Evolutionary conservation across 805 yeast genomes (phyloP).

Genomic region (Brettanomyces nanus): DNA sequence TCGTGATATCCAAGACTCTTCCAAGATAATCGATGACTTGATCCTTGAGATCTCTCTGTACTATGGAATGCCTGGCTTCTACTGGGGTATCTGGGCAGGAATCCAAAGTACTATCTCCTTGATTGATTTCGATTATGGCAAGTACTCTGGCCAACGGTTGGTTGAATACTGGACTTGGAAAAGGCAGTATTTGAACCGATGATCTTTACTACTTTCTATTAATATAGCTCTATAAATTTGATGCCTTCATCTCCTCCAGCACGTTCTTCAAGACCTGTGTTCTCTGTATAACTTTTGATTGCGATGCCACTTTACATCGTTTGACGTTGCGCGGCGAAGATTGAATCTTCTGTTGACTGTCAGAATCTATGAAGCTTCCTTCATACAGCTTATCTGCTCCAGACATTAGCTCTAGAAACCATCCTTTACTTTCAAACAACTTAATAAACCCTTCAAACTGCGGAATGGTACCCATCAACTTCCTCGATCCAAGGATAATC

Average conservation of each 20-base stretch:
- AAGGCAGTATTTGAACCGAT: slow-evolving; percentile 15
- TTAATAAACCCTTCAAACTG: slow-evolving; percentile 54
- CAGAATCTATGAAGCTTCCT: slow-evolving; percentile 9
- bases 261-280: slow-evolving; percentile 14
- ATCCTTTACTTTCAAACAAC: slow-evolving; percentile 44
- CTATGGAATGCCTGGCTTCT: slow-evolving; percentile 77
- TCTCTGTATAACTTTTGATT: slow-evolving; percentile 11
- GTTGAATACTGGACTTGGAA: slow-evolving; percentile 71
- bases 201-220: no score
- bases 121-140: slow-evolving; percentile 64
- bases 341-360: slow-evolving; percentile 5
- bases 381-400: slow-evolving; percentile 32
- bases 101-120: slow-evolving; percentile 62
- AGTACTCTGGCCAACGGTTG: slow-evolving; percentile 51
- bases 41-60: slow-evolving; percentile 49
- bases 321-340: slow-evolving; percentile 3
- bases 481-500: slow-evolving; percentile 71
- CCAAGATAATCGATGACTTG: slow-evolving; percentile 29
- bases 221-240: not conserved
- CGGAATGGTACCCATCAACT: slow-evolving; percentile 45
- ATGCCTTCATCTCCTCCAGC: slow-evolving; percentile 12
- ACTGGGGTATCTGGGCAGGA: slow-evolving; percentile 82
- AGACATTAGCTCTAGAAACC: slow-evolving; percentile 55
- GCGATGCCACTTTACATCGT: not conserved
- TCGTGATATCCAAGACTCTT: slow-evolving; percentile 10